Base-by-base conservation (phyloP, 306 rosid species). In the Oxytropis ochrocephala region DNA sequence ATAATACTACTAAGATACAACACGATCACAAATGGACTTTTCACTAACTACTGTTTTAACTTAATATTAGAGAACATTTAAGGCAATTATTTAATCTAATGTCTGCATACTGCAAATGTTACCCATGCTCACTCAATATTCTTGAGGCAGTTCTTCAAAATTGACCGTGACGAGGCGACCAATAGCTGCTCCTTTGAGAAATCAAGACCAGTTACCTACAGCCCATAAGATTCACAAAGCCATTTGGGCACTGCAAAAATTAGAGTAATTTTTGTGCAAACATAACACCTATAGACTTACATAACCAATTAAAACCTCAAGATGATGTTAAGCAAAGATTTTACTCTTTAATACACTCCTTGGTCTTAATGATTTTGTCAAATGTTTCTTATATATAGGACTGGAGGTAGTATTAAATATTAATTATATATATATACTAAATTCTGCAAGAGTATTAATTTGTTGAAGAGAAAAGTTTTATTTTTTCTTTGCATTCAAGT, bases 101-200 rank as follows among this genome's bases (percentile, higher is more conserved):
- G 32, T 38, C 53, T 49, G 57, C 51, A 56, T 46, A 57, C 47
- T 33, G 63, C 58, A 63, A 81, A 72, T 60, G 60, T 74, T 74
- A 74, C 82, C 80, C 57, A 64, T 78, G 80, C 85, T 81, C 85
- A 80, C 96, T 85, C 92, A 50, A 92, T 92, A 82, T 85, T 92
- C 65, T 64, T 48, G 84, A 63, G 77, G 88, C 86, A 78, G 16
- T 80, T 67, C 63, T 63, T 81, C 1, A 70, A 64, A 61, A 5
- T 52, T 64, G 61, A 73, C 71, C 92, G 82, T 24, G 83, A 83
- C 10, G 88, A 74, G 33, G 99, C 97, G 64, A 84, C 24, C 52
- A 72, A 70, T 32, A 95, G 75, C 73, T 84, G 96, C 62, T 89
- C 86, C 61, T 75, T 76, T 0, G 95, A 89, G 66, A 79, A 79